These are phyloP conservation scores for Cylindrodendrum hubeiense DNA, from an alignment of 2,329 filamentous ascomycete genomes.

Conservation along the genomic window DNA sequence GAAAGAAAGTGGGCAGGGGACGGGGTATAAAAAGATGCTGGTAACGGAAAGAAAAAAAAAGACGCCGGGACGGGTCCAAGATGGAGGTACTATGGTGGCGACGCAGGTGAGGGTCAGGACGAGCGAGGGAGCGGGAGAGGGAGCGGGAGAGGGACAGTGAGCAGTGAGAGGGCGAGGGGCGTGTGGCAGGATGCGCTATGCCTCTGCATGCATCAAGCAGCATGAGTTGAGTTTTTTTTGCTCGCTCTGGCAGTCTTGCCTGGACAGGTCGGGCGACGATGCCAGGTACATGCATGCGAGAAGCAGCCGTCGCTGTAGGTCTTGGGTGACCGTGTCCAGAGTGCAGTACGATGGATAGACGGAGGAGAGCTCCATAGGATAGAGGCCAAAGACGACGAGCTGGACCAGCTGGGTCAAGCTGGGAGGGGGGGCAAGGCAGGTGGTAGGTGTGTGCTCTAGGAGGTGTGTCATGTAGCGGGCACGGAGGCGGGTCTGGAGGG, in stretches of 20 bases:
- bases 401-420: slow-evolving; percentile 29
- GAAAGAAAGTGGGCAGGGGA: slow-evolving; percentile 45
- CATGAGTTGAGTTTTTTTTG: slow-evolving; percentile 40
- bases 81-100: slow-evolving; percentile 44
- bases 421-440: slow-evolving; percentile 27
- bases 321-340: slow-evolving; percentile 32
- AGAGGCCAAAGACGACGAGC: slow-evolving; percentile 28
- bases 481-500: slow-evolving; percentile 47
- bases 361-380: slow-evolving; percentile 33
- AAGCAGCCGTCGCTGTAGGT: slow-evolving; percentile 31
- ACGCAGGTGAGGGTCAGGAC: slow-evolving; percentile 39
- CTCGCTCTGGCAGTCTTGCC: slow-evolving; percentile 33
- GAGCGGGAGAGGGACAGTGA: slow-evolving; percentile 29
- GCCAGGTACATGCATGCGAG: slow-evolving; percentile 44
- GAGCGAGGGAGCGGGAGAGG: slow-evolving; percentile 5
- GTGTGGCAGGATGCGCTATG: slow-evolving; percentile 42
- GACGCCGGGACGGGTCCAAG: slow-evolving; percentile 38
- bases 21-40: slow-evolving; percentile 47
- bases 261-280: slow-evolving; percentile 33
- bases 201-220: slow-evolving; percentile 45
- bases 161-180: slow-evolving; percentile 19
- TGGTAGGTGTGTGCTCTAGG: slow-evolving; percentile 39
- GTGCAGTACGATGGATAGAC: slow-evolving; percentile 24
- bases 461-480: slow-evolving; percentile 40
- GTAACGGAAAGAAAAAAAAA: slow-evolving; percentile 37